These are phyloP conservation scores for Hansfordia pulvinata DNA, from an alignment of 2,329 filamentous ascomycete genomes.

Conservation along the genomic window DNA sequence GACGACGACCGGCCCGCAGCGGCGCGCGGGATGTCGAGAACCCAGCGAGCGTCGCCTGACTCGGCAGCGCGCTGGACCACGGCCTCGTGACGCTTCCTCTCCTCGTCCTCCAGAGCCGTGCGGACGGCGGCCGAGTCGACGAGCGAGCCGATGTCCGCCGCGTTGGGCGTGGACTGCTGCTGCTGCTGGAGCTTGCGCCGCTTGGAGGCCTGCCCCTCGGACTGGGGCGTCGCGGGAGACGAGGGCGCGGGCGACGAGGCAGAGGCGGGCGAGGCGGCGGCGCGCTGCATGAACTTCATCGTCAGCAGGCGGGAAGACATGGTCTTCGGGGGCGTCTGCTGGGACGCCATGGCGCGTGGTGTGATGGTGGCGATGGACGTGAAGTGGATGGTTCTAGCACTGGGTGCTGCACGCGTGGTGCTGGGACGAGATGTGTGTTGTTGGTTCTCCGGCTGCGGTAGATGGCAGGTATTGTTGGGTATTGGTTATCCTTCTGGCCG, in stretches of 20 bases:
- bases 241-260: constrained; percentile 22
- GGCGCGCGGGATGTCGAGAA: constrained; percentile 41
- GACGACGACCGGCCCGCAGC: constrained; percentile 10
- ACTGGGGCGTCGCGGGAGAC: constrained; percentile 27
- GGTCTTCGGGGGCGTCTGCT: constrained; percentile 47
- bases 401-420: too few species aligned
- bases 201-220: constrained; percentile 42
- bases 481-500: too few species aligned
- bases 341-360: constrained; percentile 27
- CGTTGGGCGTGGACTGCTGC: too few species aligned
- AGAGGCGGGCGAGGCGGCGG: constrained; percentile 54
- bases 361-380: too few species aligned
- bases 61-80: constrained; percentile 48
- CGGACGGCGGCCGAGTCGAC: constrained; percentile 48
- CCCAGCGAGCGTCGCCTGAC: constrained; percentile 63
- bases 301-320: constrained; percentile 83
- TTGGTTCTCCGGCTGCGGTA: too few species aligned
- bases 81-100: constrained; percentile 47
- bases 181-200: constrained; percentile 39
- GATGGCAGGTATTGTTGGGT: too few species aligned
- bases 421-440: too few species aligned
- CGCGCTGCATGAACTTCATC: constrained; percentile 97
- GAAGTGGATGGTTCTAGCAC: too few species aligned
- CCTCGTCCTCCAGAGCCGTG: constrained; percentile 51
- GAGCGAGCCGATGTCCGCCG: constrained; percentile 23